Conservation (phyloP, 208 protist species). For the Wallacemonas sp. region DNA sequence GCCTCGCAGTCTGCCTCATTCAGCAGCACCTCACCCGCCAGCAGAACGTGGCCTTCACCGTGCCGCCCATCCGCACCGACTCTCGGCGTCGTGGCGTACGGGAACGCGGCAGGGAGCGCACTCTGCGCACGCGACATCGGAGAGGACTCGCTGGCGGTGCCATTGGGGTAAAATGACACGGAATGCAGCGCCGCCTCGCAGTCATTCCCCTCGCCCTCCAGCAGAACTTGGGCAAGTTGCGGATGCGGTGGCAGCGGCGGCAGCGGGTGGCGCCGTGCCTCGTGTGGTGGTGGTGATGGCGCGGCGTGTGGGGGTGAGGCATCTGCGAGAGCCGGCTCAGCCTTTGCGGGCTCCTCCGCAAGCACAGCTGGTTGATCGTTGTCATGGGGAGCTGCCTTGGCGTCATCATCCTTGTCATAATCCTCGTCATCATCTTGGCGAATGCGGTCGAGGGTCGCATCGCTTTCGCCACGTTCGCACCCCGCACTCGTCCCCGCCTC, state of each 20-base stretch:
- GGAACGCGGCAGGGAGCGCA: neutral
- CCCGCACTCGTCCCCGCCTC: too few species aligned
- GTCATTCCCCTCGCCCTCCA: neutral
- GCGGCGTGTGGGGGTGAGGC: constrained; percentile 8
- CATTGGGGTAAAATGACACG: neutral
- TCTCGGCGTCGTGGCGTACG: neutral
- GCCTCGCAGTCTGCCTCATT: constrained; percentile 3
- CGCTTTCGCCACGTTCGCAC: too few species aligned
- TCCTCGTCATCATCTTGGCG: too few species aligned
- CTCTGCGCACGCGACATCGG: constrained; percentile 9
- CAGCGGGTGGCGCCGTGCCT: neutral
- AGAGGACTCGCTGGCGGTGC: constrained; percentile 1
- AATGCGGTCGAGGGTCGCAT: too few species aligned
- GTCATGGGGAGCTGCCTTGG: too few species aligned
- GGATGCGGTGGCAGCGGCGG: neutral
- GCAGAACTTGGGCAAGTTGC: neutral
- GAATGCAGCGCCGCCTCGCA: neutral
- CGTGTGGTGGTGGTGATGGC: constrained; percentile 9
- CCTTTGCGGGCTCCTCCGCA: too few species aligned
- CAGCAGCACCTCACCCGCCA: constrained; percentile 10
- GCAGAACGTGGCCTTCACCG: neutral
- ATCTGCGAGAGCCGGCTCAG: too few species aligned
- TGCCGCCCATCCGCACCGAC: neutral
- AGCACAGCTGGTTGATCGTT: too few species aligned
- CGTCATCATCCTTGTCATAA: too few species aligned